Base-by-base conservation (phyloP, 1,284 basidiomycete genomes). In the Ustilago lituana region DNA sequence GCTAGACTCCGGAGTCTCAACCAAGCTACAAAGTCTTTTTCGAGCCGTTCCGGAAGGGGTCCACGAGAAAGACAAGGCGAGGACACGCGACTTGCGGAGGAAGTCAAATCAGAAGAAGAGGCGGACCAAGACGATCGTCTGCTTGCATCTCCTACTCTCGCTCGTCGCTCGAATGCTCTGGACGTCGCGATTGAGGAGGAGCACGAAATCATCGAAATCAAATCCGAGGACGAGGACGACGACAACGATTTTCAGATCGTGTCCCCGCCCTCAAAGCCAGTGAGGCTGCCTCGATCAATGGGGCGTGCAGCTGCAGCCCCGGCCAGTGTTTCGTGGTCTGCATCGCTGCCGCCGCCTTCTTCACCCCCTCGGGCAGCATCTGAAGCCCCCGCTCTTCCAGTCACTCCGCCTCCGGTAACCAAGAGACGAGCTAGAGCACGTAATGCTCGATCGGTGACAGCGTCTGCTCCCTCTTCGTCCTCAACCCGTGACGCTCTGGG, bases 161-260 rank as follows among this genome's bases (percentile, higher is more conserved):
- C 49, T 15, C 38, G 23, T 15, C 50, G 41, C 17, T 40, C 46
- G 3, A 24, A 41, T n/a, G 39, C 44, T 4, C 33, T 39, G 4
- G 15, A 36, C 0, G 41, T 37, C 1, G 23, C 39, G 2, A 35
- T 65, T 39, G 67, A 67, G 50, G 10, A 45, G 6, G 63, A 59
- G 19, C 27, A 55, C 1, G 55, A 63, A 12, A 37, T 66, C 26
- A 71, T 71, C 39, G 63, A 71, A 49, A 62, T 71, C 59, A 63
- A 59, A 40, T 71, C 68, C 3, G 67, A 66, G 39, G 61, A 63
- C n/a, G 67, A 70, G n/a, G 62, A 66, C 15, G 68, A 60, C 2
- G 51, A 55, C 15, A 51, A 46, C 17, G 65, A 54, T 11, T 58
- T 64, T n/a, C 48, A 59, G 31, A 64, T 70, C 22, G 37, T 69